phyloP scores from a whole-genome alignment of 495 filamentous ascomycete genomes.

The Lichina pygmaea region DNA sequence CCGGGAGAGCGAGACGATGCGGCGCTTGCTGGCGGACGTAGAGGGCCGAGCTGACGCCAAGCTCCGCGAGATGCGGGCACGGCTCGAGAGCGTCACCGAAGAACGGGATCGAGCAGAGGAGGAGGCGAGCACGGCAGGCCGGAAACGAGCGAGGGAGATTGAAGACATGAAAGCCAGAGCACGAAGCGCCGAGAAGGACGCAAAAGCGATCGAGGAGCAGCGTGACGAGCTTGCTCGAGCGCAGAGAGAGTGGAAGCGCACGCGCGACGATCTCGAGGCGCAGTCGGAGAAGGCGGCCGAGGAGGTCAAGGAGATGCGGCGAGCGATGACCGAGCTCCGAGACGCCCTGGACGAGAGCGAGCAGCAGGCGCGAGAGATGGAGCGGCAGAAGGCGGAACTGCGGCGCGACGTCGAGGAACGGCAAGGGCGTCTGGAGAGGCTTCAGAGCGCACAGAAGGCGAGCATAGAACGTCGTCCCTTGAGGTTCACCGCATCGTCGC shows the following conservation, averaged over 20 bases:
- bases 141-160: constrained; percentile 51
- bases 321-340: constrained; percentile 53
- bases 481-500: background rate
- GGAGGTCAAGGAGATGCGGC: constrained; percentile 47
- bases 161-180: constrained; percentile 61
- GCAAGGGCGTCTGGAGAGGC: constrained; percentile 46
- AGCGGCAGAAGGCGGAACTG: constrained; percentile 56
- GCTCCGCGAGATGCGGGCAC: constrained; percentile 65
- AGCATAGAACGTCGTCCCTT: background rate
- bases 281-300: constrained; percentile 33
- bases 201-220: constrained; percentile 40
- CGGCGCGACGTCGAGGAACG: constrained; percentile 51
- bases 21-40: constrained; percentile 61
- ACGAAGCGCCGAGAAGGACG: constrained; percentile 52
- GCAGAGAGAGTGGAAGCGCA: constrained; percentile 44
- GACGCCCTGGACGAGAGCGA: constrained; percentile 69
- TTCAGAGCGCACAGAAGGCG: constrained; percentile 44
- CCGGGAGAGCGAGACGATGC: constrained; percentile 90
- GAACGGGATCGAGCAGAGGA: constrained; percentile 86
- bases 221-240: constrained; percentile 39
- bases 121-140: constrained; percentile 49
- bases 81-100: constrained; percentile 67
- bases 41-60: constrained; percentile 57
- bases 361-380: constrained; percentile 49
- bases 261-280: constrained; percentile 47